A percentile compares a stretch with the other conserved stretches of the same genome.
Conservation (phyloP, 768 basidiomycete species). For the Boletellus ananas region DNA sequence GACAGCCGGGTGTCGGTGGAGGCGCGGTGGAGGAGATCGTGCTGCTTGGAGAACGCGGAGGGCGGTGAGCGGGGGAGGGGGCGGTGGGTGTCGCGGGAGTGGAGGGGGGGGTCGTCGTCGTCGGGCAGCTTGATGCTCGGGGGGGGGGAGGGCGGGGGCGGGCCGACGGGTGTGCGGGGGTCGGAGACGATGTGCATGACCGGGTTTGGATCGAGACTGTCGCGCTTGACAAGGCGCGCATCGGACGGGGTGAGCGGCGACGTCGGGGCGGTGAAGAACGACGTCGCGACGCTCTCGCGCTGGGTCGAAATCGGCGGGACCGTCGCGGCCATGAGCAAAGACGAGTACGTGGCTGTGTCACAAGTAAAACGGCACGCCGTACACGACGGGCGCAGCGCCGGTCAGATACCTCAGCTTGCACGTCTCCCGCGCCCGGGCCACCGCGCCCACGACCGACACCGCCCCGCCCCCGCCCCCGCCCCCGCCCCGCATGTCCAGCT, state of each 20-base stretch:
- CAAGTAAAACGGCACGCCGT: slow-evolving; percentile 92
- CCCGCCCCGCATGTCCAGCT: slow-evolving; percentile 36
- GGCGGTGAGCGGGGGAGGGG: too few species aligned
- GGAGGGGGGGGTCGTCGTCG: slow-evolving; percentile 11
- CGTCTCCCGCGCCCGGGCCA: slow-evolving; percentile 70
- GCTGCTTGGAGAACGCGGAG: slow-evolving; percentile 20
- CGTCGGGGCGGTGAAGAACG: too few species aligned
- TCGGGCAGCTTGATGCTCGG: slow-evolving; percentile 35
- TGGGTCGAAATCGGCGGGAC: too few species aligned
- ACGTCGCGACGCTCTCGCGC: too few species aligned
- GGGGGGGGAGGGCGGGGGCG: slow-evolving; percentile 55
- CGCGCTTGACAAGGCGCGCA: too few species aligned
- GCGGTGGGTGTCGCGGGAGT: too few species aligned
- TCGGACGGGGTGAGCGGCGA: too few species aligned
- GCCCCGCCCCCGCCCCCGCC: background rate
- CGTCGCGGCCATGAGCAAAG: too few species aligned
- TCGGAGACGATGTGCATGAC: slow-evolving; percentile 30
- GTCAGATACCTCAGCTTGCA: slow-evolving; percentile 94
- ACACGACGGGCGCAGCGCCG: slow-evolving; percentile 91
- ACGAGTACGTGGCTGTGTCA: slow-evolving; percentile 16
- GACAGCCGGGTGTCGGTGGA: slow-evolving; percentile 50
- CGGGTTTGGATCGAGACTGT: slow-evolving; percentile 37
- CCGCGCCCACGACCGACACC: slow-evolving; percentile 64
- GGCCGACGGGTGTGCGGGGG: slow-evolving; percentile 35
- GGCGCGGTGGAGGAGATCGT: slow-evolving; percentile 39